Conservation (phyloP, 192 early-diverging fungal genomes). For the Umbelopsis sp. region DNA sequence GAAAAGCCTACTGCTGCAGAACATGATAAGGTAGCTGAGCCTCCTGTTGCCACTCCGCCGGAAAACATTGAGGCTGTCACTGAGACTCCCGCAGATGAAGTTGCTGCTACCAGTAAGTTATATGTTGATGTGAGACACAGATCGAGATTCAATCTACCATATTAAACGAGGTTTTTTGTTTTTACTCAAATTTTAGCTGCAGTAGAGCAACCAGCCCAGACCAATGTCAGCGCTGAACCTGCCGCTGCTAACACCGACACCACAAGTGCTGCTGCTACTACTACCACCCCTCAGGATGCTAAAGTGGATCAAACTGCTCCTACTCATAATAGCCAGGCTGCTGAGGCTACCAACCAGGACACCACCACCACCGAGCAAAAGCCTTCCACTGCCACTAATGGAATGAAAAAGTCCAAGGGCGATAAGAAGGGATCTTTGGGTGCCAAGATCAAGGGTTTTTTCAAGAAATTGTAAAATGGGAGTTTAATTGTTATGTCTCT, state of each 20-base stretch:
- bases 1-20: slow-evolving; percentile 15
- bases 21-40: slow-evolving; percentile 20
- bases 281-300: background rate
- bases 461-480: slow-evolving; percentile 13
- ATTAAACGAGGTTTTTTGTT: background rate
- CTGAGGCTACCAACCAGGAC: no score
- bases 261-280: background rate
- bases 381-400: slow-evolving; percentile 6
- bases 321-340: no score
- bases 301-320: no score
- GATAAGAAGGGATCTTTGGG: slow-evolving; percentile 7
- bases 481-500: no score
- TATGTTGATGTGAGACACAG: background rate
- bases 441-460: slow-evolving; percentile 15
- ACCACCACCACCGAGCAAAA: background rate
- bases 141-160: background rate
- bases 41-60: slow-evolving; percentile 15
- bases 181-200: background rate
- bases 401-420: slow-evolving; percentile 1
- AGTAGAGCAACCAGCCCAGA: background rate
- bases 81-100: background rate
- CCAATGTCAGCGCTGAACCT: slow-evolving; percentile 1
- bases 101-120: slow-evolving; percentile 3
- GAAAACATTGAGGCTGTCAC: slow-evolving; percentile 15
- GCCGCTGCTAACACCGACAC: background rate